A percentile compares a stretch with the other conserved stretches of the same genome.
phyloP scores from a whole-genome alignment of 2,329 filamentous ascomycete genomes.

The Penicillium hesseltinei region DNA sequence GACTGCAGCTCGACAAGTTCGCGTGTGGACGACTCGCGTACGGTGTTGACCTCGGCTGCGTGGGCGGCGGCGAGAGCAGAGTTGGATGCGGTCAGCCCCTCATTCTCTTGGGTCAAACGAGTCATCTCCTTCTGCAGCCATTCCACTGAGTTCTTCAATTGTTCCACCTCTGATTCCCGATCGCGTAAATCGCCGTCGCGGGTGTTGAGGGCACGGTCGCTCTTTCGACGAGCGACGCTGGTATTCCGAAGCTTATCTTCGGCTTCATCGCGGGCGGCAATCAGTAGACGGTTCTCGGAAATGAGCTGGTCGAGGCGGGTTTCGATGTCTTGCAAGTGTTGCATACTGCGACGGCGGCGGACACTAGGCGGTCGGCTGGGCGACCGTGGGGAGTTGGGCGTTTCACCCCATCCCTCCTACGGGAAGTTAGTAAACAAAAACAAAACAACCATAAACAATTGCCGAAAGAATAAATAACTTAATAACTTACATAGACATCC shows the following conservation, averaged over 20 bases:
- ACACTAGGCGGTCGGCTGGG: conserved; percentile 93
- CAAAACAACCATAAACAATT: conserved; percentile 16
- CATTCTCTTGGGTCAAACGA: conserved; percentile 78
- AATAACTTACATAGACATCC: conserved; percentile 82
- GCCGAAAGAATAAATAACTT: conserved; percentile 16
- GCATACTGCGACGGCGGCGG: conserved; percentile 96
- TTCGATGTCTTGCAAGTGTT: conserved; percentile 85
- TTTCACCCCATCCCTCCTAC: conserved; percentile 92
- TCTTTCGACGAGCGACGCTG: conserved; percentile 54
- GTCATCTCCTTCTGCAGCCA: conserved; percentile 79
- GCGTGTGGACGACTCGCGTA: conserved; percentile 61
- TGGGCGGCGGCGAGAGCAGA: conserved; percentile 72
- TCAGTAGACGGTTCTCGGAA: conserved; percentile 77
- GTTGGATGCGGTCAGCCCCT: conserved; percentile 74
- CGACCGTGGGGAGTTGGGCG: conserved; percentile 78
- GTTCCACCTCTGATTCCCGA: conserved; percentile 81
- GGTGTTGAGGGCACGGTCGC: conserved; percentile 59
- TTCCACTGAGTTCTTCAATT: conserved; percentile 73
- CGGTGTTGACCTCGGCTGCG: conserved; percentile 64
- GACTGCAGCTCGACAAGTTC: conserved; percentile 68
- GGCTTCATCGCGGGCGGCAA: conserved; percentile 67
- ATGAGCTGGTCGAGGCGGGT: conserved; percentile 77
- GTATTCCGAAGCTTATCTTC: conserved; percentile 63
- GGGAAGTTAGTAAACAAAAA: conserved; percentile 29
- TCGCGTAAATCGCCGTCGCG: conserved; percentile 71